Percentiles rank a stretch among this genome's conserved stretches.
These are phyloP conservation scores for Fusarium torulosum DNA, from an alignment of 2,329 filamentous ascomycete species.

Conservation along the genomic window DNA sequence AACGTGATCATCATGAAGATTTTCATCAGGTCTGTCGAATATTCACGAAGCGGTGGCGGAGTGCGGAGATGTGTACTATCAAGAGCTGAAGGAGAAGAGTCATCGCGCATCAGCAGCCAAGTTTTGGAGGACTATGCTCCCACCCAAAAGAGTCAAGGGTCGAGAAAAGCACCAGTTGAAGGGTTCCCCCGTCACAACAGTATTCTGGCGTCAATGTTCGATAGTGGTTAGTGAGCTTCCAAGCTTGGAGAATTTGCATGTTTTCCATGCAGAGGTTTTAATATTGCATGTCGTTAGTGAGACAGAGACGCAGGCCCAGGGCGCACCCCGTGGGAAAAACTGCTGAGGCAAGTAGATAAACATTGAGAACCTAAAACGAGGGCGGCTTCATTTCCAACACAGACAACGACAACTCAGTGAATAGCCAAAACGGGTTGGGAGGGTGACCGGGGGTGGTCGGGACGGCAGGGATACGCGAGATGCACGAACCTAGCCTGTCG, in stretches of 20 bases:
- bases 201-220: background rate
- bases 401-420: slow-evolving; percentile 30
- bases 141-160: slow-evolving; percentile 31
- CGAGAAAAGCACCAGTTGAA: slow-evolving; percentile 20
- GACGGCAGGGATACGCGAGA: slow-evolving; percentile 48
- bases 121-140: slow-evolving; percentile 33
- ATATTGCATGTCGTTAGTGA: background rate
- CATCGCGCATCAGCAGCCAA: slow-evolving; percentile 44
- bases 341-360: slow-evolving; percentile 8
- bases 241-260: slow-evolving; percentile 13
- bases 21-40: slow-evolving; percentile 20
- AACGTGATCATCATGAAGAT: slow-evolving; percentile 22
- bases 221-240: slow-evolving; percentile 4
- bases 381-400: slow-evolving; percentile 31
- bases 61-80: slow-evolving; percentile 41
- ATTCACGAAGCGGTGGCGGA: slow-evolving; percentile 39
- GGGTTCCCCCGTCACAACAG: slow-evolving; percentile 7
- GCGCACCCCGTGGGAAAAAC: background rate
- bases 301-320: background rate
- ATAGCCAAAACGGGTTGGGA: slow-evolving; percentile 41
- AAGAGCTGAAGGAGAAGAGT: slow-evolving; percentile 42
- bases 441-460: slow-evolving; percentile 44
- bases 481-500: slow-evolving; percentile 41
- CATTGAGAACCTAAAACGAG: slow-evolving; percentile 27
- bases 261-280: background rate